Evolutionary conservation across 164 flowering plant species (phyloP).

Genomic region (Vitis rupestris): DNA sequence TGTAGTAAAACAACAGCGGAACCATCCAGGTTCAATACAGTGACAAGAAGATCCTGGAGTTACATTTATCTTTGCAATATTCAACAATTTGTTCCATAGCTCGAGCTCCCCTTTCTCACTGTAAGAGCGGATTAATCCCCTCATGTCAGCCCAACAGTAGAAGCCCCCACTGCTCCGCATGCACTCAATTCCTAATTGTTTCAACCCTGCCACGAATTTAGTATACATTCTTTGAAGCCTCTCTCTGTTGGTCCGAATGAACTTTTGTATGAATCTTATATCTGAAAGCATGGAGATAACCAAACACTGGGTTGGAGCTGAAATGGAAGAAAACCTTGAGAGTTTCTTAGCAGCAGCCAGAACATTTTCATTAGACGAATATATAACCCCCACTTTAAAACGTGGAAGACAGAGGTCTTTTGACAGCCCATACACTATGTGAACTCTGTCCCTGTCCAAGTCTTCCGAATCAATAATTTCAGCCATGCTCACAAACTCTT

Average conservation of each 20-base stretch:
- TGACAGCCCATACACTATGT: slow-evolving; percentile 74
- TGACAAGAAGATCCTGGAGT: slow-evolving; percentile 92
- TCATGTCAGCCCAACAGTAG: slow-evolving; percentile 96
- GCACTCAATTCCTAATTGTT: slow-evolving; percentile 66
- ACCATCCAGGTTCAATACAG: slow-evolving; percentile 98
- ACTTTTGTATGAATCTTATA: slow-evolving; percentile 42
- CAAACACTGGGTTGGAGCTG: slow-evolving; percentile 69
- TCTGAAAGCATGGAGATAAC: slow-evolving; percentile 81
- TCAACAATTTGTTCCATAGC: slow-evolving; percentile 86
- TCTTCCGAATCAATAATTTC: slow-evolving; percentile 68
- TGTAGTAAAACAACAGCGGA: slow-evolving; percentile 68
- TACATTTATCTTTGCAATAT: slow-evolving; percentile 67
- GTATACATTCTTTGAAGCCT: slow-evolving; percentile 49
- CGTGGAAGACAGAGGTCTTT: slow-evolving; percentile 78
- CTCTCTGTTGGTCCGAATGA: slow-evolving; percentile 39
- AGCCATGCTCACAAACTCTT: slow-evolving; percentile 87
- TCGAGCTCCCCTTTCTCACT: slow-evolving; percentile 96
- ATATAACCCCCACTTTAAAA: slow-evolving; percentile 65
- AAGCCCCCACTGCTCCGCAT: slow-evolving; percentile 67
- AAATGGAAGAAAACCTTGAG: slow-evolving; percentile 73
- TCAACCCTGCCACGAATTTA: slow-evolving; percentile 55
- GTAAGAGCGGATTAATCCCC: slow-evolving; percentile 72
- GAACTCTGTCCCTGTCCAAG: slow-evolving; percentile 69
- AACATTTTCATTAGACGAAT: slow-evolving; percentile 67
- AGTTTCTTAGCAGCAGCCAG: slow-evolving; percentile 68